Base-by-base conservation (phyloP, 176 grass and related monocot species). In the Alopecurus myosuroides region DNA sequence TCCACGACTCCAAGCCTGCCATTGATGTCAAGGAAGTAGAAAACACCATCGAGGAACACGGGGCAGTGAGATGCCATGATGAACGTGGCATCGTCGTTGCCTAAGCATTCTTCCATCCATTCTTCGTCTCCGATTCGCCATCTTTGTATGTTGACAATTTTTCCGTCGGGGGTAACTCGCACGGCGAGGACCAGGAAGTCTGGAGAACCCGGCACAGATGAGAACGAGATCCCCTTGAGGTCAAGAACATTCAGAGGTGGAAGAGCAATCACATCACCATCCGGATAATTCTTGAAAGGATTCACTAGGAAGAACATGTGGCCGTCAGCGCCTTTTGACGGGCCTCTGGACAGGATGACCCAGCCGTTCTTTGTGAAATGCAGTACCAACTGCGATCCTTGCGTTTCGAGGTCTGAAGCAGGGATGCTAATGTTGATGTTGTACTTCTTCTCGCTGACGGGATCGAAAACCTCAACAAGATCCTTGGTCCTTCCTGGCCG, bases 1-100 rank as follows among this genome's bases (percentile, higher is more conserved):
- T 81, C 70, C 48, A 87, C 23, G 14, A 75, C 77, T 29, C 51
- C 85, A 6, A 87, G 77, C 3, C 46, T 80, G 9, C 45, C 85
- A 52, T 53, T 76, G 29, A 76, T 44, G 10, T 76, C 73, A 19
- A 76, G 12, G 4, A 50, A 76, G 11, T 76, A 76, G 73, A 76
- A 76, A 3, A 51, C 29, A 0, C 29, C 73, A 4, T 52, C 46
- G 7, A 76, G 29, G 9, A 76, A 76, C 1, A 76, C 73, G 0
- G 73, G 73, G 46, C 19, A 52, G 9, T 76, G 73, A 76, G 73
- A 52, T 51, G 73, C 73, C 73, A 76, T 76, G 46, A 19, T 1
- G 29, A 76, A 76, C 1, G 73, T 18, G 29, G 33, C 18, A 5
- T 76, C 29, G 10, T 51, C 45, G 9, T 75, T 28, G 0, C 34